Conservation (phyloP, 495 filamentous ascomycete genomes). For the Penicillium ochrochloron region DNA sequence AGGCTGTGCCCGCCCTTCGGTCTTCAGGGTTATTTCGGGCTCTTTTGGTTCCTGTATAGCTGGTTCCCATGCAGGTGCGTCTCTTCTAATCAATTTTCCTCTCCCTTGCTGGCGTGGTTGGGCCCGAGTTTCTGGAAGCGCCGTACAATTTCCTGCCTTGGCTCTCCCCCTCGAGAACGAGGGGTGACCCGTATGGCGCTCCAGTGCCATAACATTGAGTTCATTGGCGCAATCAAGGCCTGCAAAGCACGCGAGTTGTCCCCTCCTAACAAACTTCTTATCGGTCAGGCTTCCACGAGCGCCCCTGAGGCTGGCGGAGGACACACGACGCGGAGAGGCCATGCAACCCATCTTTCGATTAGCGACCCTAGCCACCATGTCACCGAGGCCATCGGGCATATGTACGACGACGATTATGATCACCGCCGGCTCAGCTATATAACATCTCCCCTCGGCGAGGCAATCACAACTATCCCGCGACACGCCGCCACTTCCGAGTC, state of each 20-base stretch:
- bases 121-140: background rate
- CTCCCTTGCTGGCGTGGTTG: constrained; percentile 12
- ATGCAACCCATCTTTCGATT: constrained; percentile 70
- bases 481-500: constrained; percentile 52
- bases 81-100: constrained; percentile 15
- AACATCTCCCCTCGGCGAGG: constrained; percentile 54
- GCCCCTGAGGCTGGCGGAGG: constrained; percentile 58
- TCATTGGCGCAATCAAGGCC: background rate
- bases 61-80: constrained; percentile 53
- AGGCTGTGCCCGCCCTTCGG: constrained; percentile 31
- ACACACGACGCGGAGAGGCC: constrained; percentile 62
- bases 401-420: constrained; percentile 88
- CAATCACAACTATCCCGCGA: constrained; percentile 51
- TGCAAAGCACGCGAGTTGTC: background rate
- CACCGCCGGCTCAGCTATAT: constrained; percentile 69
- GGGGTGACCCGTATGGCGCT: background rate
- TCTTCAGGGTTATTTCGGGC: constrained; percentile 36
- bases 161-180: background rate
- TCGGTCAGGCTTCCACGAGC: constrained; percentile 54
- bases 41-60: constrained; percentile 36
- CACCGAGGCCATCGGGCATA: constrained; percentile 94
- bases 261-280: constrained; percentile 19
- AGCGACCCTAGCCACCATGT: constrained; percentile 92
- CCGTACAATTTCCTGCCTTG: constrained; percentile 4
- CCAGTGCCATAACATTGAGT: background rate